Conservation (phyloP, 2,329 filamentous ascomycete genomes). For the Westerdykella sp. region DNA sequence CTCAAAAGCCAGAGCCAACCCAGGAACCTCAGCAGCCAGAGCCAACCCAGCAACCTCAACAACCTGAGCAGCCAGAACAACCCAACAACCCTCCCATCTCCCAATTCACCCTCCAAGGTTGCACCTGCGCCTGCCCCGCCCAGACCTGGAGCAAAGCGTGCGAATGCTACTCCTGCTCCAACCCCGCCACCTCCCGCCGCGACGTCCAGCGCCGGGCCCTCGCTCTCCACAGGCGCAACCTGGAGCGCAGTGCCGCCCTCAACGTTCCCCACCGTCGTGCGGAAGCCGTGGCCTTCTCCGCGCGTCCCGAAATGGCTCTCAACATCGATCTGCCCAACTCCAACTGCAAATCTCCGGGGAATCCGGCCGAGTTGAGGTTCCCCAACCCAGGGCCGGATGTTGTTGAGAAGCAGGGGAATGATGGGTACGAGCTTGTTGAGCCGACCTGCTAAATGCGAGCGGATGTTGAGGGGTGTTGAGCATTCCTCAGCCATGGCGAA, state of each 20-base stretch:
- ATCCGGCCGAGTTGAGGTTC: slow-evolving; percentile 39
- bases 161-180: slow-evolving; percentile 17
- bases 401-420: slow-evolving; percentile 34
- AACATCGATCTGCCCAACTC: slow-evolving; percentile 37
- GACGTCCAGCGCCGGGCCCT: slow-evolving; percentile 28
- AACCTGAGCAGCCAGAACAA: slow-evolving; percentile 5
- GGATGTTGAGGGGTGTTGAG: too few species aligned
- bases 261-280: slow-evolving; percentile 23
- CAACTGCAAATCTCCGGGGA: slow-evolving; percentile 32
- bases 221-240: slow-evolving; percentile 22
- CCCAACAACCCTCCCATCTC: slow-evolving; percentile 5
- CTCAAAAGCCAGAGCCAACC: slow-evolving; percentile 2
- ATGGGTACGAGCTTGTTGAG: slow-evolving; percentile 39
- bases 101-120: slow-evolving; percentile 24
- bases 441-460: slow-evolving; percentile 20
- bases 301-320: slow-evolving; percentile 39
- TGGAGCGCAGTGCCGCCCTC: slow-evolving; percentile 6
- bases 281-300: slow-evolving; percentile 30
- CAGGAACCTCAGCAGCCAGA: slow-evolving; percentile 4
- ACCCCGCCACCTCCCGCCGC: slow-evolving; percentile 16
- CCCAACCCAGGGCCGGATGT: slow-evolving; percentile 41
- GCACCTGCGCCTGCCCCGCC: slow-evolving; percentile 24
- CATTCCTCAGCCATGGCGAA: too few species aligned
- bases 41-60: slow-evolving; percentile 1
- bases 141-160: slow-evolving; percentile 18